Conservation (phyloP, 176 grass and related monocot genomes). For the Dendrocalamus sinicus region DNA sequence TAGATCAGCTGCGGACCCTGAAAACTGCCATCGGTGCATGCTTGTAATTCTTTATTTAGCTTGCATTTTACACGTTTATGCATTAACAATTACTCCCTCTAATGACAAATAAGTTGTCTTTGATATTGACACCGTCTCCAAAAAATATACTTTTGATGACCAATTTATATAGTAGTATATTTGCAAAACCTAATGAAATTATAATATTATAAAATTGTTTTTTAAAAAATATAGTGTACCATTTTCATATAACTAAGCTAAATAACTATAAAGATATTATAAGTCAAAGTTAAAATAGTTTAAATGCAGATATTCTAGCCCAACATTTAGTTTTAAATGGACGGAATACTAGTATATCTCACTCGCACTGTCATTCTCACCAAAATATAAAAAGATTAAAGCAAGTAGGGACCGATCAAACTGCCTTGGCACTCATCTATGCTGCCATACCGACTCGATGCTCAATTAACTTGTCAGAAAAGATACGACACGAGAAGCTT, state of each 20-base stretch:
- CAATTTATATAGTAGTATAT: neutral
- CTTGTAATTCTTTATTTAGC: neutral
- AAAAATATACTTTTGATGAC: neutral
- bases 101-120: neutral
- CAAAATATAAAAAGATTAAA: neutral
- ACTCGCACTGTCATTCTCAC: neutral
- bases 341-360: neutral
- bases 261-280: neutral
- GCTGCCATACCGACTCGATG: too few species aligned
- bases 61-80: neutral
- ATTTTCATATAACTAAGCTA: neutral
- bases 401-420: too few species aligned
- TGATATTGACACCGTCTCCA: neutral
- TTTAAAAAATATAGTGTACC: neutral
- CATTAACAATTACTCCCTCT: neutral
- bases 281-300: neutral
- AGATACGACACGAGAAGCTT: too few species aligned
- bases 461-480: too few species aligned
- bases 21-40: neutral
- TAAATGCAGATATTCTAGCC: too few species aligned
- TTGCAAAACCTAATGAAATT: too few species aligned
- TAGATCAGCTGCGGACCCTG: neutral
- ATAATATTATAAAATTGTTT: too few species aligned
- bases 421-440: too few species aligned
- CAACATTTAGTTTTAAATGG: too few species aligned